phyloP scores from a whole-genome alignment of 495 filamentous ascomycete genomes.

The Ramalina peruviana region DNA sequence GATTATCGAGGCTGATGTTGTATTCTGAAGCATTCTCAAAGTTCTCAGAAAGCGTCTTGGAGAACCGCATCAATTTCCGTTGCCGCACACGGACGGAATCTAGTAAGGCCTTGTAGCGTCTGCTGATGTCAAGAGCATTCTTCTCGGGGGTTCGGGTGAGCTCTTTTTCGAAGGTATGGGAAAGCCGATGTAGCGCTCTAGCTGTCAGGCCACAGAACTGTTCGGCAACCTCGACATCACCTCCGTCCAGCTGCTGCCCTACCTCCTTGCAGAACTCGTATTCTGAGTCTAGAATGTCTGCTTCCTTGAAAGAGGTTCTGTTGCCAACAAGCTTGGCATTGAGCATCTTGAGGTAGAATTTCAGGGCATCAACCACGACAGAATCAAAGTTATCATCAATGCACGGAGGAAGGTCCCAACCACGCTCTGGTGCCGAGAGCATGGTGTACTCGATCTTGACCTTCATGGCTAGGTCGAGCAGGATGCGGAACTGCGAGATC shows the following conservation, averaged over 20 bases:
- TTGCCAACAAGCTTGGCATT: constrained; percentile 96
- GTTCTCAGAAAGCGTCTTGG: constrained; percentile 70
- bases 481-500: constrained; percentile 89
- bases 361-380: constrained; percentile 89
- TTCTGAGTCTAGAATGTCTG: constrained; percentile 91
- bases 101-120: constrained; percentile 83
- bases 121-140: constrained; percentile 78
- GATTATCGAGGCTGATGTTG: constrained; percentile 55
- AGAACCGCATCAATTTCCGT: constrained; percentile 74
- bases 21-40: constrained; percentile 97
- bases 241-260: constrained; percentile 72
- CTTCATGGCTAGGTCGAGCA: constrained; percentile 76
- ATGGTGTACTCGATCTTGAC: constrained; percentile 82
- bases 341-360: constrained; percentile 93
- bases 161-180: constrained; percentile 82
- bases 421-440: constrained; percentile 73
- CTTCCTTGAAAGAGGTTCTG: constrained; percentile 98
- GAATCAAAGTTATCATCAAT: constrained; percentile 93
- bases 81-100: constrained; percentile 94
- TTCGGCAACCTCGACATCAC: constrained; percentile 96
- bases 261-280: constrained; percentile 94
- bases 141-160: constrained; percentile 71
- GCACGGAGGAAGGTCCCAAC: constrained; percentile 90
- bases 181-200: constrained; percentile 77
- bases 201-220: constrained; percentile 91